Evolutionary conservation across 2,329 filamentous ascomycete genomes (phyloP).

Genomic region (Fusarium metavorans): DNA sequence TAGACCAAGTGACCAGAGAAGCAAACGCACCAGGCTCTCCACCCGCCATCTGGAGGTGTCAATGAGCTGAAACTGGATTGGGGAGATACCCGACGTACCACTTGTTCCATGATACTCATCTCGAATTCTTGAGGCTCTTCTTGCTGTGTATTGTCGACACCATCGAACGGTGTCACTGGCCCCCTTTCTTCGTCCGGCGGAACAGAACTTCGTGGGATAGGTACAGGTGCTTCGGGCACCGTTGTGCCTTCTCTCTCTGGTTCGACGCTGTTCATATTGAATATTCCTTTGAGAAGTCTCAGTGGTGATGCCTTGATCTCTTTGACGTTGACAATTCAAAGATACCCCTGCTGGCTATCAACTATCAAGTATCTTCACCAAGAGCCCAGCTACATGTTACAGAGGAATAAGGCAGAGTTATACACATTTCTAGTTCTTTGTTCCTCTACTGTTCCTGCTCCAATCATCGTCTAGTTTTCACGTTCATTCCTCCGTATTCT

Average conservation of each 20-base stretch:
- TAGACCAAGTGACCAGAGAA: slow-evolving; percentile 56
- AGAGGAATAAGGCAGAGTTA: neutral
- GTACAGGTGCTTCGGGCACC: neutral
- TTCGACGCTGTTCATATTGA: neutral
- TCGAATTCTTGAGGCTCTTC: slow-evolving; percentile 8
- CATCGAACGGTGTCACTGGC: neutral
- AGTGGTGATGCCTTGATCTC: neutral
- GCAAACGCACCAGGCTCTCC: slow-evolving; percentile 55
- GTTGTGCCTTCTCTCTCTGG: too few species aligned
- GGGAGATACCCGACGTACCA: neutral
- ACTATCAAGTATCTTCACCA: neutral
- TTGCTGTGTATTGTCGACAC: neutral
- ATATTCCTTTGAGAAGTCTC: neutral
- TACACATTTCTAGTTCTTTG: neutral
- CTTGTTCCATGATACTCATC: slow-evolving; percentile 21
- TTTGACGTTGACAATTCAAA: neutral
- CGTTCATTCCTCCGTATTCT: neutral
- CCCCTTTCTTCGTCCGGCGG: neutral
- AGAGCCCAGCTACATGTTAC: neutral
- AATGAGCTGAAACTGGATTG: neutral
- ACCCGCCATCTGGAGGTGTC: slow-evolving; percentile 64
- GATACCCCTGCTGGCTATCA: neutral
- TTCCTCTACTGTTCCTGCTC: neutral
- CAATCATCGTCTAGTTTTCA: neutral
- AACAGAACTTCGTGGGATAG: neutral